Evolutionary conservation across 176 grass and related monocot species (phyloP).

Genomic region (Eragrostis curvula): DNA sequence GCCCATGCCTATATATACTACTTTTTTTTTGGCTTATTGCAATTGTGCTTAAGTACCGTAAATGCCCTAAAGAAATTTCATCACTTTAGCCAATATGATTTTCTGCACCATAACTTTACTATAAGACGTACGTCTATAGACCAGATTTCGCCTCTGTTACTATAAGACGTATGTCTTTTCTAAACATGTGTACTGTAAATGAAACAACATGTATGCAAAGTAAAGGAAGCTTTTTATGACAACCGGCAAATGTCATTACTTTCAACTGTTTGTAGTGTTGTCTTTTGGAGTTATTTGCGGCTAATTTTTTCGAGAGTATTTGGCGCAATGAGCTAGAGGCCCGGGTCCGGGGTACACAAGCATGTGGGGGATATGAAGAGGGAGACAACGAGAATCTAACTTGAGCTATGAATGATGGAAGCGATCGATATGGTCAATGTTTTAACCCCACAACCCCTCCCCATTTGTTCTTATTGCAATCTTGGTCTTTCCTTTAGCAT

Average conservation of each 20-base stretch:
- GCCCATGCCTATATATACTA: not conserved
- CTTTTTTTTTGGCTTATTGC: too few relatives aligned
- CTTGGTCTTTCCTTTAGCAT: conserved; percentile 30
- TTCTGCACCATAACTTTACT: not conserved
- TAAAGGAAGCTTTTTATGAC: conserved; percentile 39
- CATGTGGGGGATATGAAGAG: conserved; percentile 87
- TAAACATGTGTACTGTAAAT: conserved; percentile 32
- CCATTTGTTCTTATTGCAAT: conserved; percentile 76
- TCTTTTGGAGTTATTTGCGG: conserved; percentile 45
- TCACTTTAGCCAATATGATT: not conserved
- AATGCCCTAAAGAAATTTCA: not conserved
- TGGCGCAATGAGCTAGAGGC: conserved; percentile 38
- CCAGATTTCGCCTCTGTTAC: not conserved
- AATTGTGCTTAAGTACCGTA: too few relatives aligned
- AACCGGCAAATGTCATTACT: conserved; percentile 36
- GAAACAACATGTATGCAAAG: conserved; percentile 34
- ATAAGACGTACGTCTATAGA: not conserved
- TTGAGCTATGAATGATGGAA: conserved; percentile 87
- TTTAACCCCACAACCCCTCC: conserved; percentile 66
- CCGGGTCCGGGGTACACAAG: conserved; percentile 52
- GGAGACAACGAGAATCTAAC: conserved; percentile 99
- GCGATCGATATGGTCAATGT: conserved; percentile 82
- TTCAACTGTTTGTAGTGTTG: conserved; percentile 39
- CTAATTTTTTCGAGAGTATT: conserved; percentile 35
- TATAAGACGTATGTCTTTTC: too few relatives aligned